Evolutionary conservation across 345 rosid genomes (phyloP).

Genomic region (Camelina sativa): DNA sequence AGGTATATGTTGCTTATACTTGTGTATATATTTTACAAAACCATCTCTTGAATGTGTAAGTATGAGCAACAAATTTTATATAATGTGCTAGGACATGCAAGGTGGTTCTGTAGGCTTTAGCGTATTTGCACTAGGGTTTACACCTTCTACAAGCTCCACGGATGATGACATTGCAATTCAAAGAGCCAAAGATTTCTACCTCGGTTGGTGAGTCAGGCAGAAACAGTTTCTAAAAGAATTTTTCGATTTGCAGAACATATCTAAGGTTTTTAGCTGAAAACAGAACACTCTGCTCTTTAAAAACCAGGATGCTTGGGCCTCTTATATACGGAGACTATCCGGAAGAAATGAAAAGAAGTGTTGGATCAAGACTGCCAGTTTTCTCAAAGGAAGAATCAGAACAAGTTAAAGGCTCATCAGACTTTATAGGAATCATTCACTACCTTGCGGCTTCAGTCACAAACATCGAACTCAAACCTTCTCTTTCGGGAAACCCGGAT

Average conservation of each 20-base stretch:
- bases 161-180: background rate
- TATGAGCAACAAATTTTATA: background rate
- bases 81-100: background rate
- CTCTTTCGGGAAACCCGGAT: background rate
- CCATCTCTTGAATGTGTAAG: background rate
- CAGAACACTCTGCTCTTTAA: background rate
- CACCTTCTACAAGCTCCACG: background rate
- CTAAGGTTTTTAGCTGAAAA: background rate
- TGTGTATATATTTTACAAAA: background rate
- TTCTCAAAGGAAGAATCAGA: slow-evolving; percentile 2
- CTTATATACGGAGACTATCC: background rate
- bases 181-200: background rate
- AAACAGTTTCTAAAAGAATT: background rate
- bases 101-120: background rate
- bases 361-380: background rate
- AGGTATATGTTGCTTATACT: background rate
- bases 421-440: background rate
- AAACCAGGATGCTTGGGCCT: background rate
- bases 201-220: background rate
- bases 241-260: background rate
- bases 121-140: background rate
- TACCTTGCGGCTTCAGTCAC: background rate
- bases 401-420: background rate
- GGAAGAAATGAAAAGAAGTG: background rate
- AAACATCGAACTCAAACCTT: background rate